These are phyloP conservation scores for Solanum virginianum DNA, from an alignment of 257 asterid genomes.

Conservation along the genomic window DNA sequence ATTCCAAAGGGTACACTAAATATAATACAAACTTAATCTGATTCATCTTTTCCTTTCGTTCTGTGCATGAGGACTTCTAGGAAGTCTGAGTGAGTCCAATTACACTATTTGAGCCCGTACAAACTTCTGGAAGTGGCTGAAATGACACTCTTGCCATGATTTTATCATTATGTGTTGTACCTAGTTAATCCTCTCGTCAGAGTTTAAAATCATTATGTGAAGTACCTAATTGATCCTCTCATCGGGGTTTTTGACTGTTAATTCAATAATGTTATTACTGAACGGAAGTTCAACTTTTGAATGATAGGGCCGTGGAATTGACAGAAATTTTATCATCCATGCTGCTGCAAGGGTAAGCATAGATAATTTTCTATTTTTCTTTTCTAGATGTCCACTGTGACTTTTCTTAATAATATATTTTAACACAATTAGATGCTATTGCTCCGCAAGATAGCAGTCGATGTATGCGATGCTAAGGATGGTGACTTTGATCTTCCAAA, in stretches of 20 bases:
- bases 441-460: constrained; percentile 79
- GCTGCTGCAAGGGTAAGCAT: constrained; percentile 52
- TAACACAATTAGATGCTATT: constrained; percentile 46
- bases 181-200: neutral
- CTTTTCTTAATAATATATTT: neutral
- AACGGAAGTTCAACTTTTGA: constrained; percentile 2
- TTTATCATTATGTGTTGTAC: neutral
- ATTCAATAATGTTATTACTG: neutral
- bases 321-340: constrained; percentile 32
- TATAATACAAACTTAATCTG: neutral
- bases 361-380: neutral
- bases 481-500: constrained; percentile 63
- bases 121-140: neutral
- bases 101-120: neutral
- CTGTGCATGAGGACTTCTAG: neutral
- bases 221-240: neutral
- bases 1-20: neutral
- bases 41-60: neutral
- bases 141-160: neutral
- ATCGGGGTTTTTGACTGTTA: neutral
- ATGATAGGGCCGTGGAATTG: constrained; percentile 61
- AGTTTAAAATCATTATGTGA: neutral
- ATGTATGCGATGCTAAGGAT: constrained; percentile 67
- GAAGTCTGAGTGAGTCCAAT: neutral
- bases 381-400: neutral